Evolutionary conservation across 208 protist genomes (phyloP), one percentile per base, ranked within the genome.

Genomic region (Plasmodiophora brassicae): DNA sequence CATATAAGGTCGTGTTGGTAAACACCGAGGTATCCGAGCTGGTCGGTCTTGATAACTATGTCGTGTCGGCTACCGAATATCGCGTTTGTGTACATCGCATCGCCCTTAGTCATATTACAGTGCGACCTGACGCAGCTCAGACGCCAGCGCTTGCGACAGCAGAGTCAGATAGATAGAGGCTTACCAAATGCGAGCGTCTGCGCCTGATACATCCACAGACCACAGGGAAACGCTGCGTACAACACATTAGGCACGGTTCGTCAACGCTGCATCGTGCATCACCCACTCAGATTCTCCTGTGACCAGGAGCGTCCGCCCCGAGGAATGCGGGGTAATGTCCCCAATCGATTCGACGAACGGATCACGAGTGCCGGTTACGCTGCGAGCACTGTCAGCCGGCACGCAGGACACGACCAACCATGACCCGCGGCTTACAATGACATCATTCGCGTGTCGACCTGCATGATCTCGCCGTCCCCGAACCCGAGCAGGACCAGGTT

Each of bases 1-100:
- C 25, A 25, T 57, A 25, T 57, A 28, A 57, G 25, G 20, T 57
- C 25, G 41, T 78, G 65, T 78, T 32, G 65, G 41, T 78, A 78
- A 36, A 78, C n/a, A 78, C 65, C 65, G 20, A 78, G 32, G n/a
- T 5, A 5, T 5, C 65, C 65, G n/a, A 78, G n/a, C n/a, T 78
- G 32, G n/a, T 78, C n/a, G 20, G 65, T 38, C n/a, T 78, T 78
- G 65, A 78, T 78, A 78, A 78, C n/a, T 38, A 38, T 32, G n/a
- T 5, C 65, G 65, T 32, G 10, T 14, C 65, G 14, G 10, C n/a
- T 5, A 32, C 65, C 65, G 65, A 36, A 78, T 36, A 78, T 78
- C 5, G 65, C 65, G 41, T 78, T n/a, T 14, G 14, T 36, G n/a
- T 78, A 78, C n/a, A n/a, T n/a, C n/a, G n/a, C 65, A 32, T 8